Evolutionary conservation across 371 early-diverging fungal species (phyloP), one percentile per base, ranked within the genome.

Genomic region (Mucor lusitanicus): DNA sequence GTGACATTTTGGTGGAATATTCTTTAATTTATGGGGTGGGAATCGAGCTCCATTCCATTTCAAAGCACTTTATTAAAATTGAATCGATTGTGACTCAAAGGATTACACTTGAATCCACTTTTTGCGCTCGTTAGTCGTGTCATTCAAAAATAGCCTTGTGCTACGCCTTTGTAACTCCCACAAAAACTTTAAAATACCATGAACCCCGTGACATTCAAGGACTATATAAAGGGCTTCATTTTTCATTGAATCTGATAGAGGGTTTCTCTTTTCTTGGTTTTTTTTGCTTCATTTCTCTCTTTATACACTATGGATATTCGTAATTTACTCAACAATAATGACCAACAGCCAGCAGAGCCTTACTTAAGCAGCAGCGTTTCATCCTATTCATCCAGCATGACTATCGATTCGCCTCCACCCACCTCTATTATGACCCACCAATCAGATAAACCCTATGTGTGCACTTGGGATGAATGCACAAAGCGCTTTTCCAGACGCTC

Each of bases 401-500:
- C 70, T 50, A 46, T 63, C 17, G 62, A 63, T 39, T 65, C 67
- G 28, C 25, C 32, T 44, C 53, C 58, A 53, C 50, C 50, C 13
- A 50, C 25, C 23, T 23, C 50, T 50, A 59, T 48, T 50, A 59
- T 48, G 33, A 59, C 40, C 25, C 53, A 61, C 12, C 67, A 71
- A 44, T 63, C 67, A 58, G 80, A 78, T 61, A 83, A 83, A 74
- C 88, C 89, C 17, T 90, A 88, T 74, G 77, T 79, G 69, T 92
- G 93, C 75, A 71, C 74, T 37, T 91, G 91, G 90, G 71, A 73
- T 55, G 78, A 81, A 30, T 93, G 93, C 73, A 75, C 75, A 65
- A 91, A 90, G 79, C 83, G 88, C 32, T 93, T 93, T 66, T 88
- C 92, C 13, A 84, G 93, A 72, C 87, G 91, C 58, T 91, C 92